Conservation (phyloP, 306 rosid genomes). For the Dalbergia cochinchinensis region DNA sequence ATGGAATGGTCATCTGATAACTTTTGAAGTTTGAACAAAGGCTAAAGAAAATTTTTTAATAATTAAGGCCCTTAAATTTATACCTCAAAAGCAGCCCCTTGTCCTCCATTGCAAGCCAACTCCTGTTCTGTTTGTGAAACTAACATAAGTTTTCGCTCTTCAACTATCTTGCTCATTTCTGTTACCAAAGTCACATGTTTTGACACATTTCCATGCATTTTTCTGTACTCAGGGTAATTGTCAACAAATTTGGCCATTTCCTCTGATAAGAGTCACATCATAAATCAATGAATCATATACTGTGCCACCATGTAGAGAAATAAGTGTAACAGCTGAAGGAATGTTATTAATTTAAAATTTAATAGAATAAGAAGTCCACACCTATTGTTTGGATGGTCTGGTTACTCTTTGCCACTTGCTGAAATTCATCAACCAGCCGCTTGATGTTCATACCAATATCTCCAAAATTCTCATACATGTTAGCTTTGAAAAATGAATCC, state of each 20-base stretch:
- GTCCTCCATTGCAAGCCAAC: conserved; percentile 98
- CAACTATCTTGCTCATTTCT: conserved; percentile 90
- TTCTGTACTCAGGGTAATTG: conserved; percentile 91
- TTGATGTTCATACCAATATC: conserved; percentile 98
- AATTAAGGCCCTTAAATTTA: conserved; percentile 13
- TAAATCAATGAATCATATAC: conserved; percentile 36
- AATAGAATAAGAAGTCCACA: conserved; percentile 53
- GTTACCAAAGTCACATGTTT: conserved; percentile 96
- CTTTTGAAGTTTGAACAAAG: conserved; percentile 25
- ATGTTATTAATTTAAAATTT: conserved; percentile 26
- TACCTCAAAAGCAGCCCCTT: conserved; percentile 98
- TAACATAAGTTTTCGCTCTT: conserved; percentile 86
- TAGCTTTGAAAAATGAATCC: conserved; percentile 87
- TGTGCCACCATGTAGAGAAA: conserved; percentile 19
- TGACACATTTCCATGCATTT: conserved; percentile 97
- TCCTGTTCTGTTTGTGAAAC: conserved; percentile 96
- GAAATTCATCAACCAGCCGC: conserved; percentile 94
- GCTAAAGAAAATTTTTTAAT: conserved; percentile 18
- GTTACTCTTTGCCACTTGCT: conserved; percentile 83
- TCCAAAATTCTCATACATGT: conserved; percentile 97
- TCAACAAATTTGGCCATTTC: conserved; percentile 99
- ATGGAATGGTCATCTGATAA: conserved; percentile 22
- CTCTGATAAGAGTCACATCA: conserved; percentile 66
- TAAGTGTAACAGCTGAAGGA: conserved; percentile 27
- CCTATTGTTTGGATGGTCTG: conserved; percentile 97